These are phyloP conservation scores for Trypanosoma congolense DNA, from an alignment of 208 protist genomes.

Conservation along the genomic window DNA sequence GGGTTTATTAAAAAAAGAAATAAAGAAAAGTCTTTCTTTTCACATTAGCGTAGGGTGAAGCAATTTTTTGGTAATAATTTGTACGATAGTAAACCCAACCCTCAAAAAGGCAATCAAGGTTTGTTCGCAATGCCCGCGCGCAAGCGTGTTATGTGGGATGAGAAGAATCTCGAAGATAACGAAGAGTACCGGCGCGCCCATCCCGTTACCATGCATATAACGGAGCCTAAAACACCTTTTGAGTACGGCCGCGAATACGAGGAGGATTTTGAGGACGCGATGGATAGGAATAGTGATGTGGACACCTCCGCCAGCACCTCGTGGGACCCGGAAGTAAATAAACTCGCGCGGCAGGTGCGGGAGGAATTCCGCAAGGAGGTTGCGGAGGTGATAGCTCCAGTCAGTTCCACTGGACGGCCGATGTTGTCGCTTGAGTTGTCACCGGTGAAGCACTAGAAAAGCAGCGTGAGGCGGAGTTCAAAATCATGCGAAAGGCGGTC, in stretches of 20 bases:
- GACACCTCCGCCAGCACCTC: constrained; percentile 9
- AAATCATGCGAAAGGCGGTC: constrained; percentile 69
- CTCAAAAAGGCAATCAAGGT: no score
- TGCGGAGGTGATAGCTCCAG: constrained; percentile 34
- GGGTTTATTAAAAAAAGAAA: no score
- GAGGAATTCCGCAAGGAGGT: constrained; percentile 34
- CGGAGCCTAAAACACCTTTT: constrained; percentile 86
- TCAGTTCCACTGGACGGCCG: constrained; percentile 50
- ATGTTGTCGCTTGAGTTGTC: constrained; percentile 45
- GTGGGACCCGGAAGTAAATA: constrained; percentile 75
- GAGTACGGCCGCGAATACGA: constrained; percentile 45
- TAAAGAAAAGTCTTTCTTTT: no score
- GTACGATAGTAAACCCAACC: no score
- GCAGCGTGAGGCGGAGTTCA: constrained; percentile 57
- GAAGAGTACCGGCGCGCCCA: constrained; percentile 78
- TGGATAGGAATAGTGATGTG: constrained; percentile 7
- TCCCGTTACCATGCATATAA: constrained; percentile 83
- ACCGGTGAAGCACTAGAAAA: constrained; percentile 53
- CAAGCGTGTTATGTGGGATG: constrained; percentile 75
- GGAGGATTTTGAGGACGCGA: constrained; percentile 15
- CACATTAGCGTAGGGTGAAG: no score
- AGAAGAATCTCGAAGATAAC: constrained; percentile 73
- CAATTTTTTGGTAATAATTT: no score
- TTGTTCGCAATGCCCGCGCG: constrained; percentile 24
- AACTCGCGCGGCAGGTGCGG: constrained; percentile 51